phyloP scores from a whole-genome alignment of 2,329 filamentous ascomycete species.

The Beauveria asiatica region DNA sequence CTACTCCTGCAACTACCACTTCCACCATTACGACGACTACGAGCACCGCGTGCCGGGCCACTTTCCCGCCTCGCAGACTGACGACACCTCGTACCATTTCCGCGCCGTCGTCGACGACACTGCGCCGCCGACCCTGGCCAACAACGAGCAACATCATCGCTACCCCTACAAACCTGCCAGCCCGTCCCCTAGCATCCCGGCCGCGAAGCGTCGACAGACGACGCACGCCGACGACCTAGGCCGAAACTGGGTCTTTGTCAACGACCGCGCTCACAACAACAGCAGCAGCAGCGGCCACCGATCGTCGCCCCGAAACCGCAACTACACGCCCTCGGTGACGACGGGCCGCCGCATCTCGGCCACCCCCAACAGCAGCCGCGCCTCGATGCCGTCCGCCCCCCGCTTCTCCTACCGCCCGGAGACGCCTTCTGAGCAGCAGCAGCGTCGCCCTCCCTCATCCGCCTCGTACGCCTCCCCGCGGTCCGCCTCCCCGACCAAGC shows the following conservation, averaged over 20 bases:
- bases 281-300: constrained; percentile 15
- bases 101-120: background rate
- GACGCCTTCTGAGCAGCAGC: constrained; percentile 24
- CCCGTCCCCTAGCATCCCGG: constrained; percentile 35
- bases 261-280: constrained; percentile 24
- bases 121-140: constrained; percentile 16
- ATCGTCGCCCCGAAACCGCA: constrained; percentile 23
- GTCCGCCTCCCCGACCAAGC: constrained; percentile 33
- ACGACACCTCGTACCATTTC: constrained; percentile 11
- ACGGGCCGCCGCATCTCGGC: constrained; percentile 37
- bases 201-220: constrained; percentile 48
- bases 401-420: constrained; percentile 16
- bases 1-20: constrained; percentile 12
- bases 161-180: constrained; percentile 17
- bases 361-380: constrained; percentile 19
- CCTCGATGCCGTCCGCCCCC: constrained; percentile 18
- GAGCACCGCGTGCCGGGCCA: constrained; percentile 20
- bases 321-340: constrained; percentile 23
- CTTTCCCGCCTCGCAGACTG: constrained; percentile 26
- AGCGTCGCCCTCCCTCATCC: constrained; percentile 26
- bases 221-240: constrained; percentile 47
- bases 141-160: constrained; percentile 13
- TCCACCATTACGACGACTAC: constrained; percentile 18
- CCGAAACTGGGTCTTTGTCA: constrained; percentile 65
- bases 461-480: constrained; percentile 27